These are phyloP conservation scores for Clarireedia hainanense DNA, from an alignment of 2,329 filamentous ascomycete species.

Conservation along the genomic window DNA sequence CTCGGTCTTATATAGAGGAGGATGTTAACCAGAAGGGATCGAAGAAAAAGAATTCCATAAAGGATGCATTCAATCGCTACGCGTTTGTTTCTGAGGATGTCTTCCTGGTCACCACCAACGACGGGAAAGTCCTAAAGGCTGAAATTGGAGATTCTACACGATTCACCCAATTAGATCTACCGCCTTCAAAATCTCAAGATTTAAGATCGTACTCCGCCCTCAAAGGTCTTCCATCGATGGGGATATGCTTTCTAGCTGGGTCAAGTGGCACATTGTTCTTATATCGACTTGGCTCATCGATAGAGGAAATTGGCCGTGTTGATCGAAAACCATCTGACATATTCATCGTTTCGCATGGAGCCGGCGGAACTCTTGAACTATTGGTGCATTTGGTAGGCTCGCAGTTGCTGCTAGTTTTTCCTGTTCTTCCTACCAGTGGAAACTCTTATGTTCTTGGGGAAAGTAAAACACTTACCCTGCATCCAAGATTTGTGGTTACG, in stretches of 20 bases:
- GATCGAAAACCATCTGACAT: conserved; percentile 24
- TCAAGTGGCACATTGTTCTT: conserved; percentile 32
- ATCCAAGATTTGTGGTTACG: conserved; percentile 42
- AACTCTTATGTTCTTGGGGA: neutral
- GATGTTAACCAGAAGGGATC: neutral
- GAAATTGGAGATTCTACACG: conserved; percentile 14
- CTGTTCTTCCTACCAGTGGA: neutral
- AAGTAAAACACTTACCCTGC: conserved; percentile 15
- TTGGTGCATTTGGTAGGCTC: neutral
- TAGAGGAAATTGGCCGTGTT: conserved; percentile 18
- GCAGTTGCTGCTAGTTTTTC: conserved; percentile 2
- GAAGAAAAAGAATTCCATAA: conserved; percentile 30
- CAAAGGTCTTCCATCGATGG: conserved; percentile 29
- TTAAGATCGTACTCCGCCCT: conserved; percentile 42
- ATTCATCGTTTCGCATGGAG: conserved; percentile 23
- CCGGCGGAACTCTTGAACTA: neutral
- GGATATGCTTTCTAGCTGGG: conserved; percentile 38
- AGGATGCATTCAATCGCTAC: conserved; percentile 51
- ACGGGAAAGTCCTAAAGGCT: conserved; percentile 50
- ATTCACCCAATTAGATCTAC: conserved; percentile 27
- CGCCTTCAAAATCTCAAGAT: conserved; percentile 27
- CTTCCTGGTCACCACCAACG: conserved; percentile 51
- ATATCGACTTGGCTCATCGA: conserved; percentile 11
- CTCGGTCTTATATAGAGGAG: neutral
- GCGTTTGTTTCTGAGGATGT: conserved; percentile 47